phyloP scores from a whole-genome alignment of 495 filamentous ascomycete species.

The Lepraria neglecta region DNA sequence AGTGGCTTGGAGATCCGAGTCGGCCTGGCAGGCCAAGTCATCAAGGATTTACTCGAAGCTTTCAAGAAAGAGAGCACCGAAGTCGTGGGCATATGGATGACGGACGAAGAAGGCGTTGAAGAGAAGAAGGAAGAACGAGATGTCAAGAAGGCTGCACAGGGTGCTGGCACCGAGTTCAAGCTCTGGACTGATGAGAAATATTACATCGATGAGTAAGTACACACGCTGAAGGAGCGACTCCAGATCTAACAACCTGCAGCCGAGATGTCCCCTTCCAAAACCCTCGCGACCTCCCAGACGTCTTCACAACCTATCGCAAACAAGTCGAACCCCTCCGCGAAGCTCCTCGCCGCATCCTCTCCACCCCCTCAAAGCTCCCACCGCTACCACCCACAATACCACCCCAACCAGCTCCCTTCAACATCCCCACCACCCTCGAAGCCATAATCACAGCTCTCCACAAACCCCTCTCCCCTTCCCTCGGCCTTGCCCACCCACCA shows the following conservation, averaged over 20 bases:
- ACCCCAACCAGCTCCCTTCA: slow-evolving; percentile 51
- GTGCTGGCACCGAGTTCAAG: slow-evolving; percentile 48
- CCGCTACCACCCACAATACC: slow-evolving; percentile 51
- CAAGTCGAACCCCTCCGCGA: slow-evolving; percentile 56
- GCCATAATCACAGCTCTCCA: slow-evolving; percentile 46
- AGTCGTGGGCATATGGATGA: slow-evolving; percentile 62
- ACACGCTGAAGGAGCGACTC: not conserved
- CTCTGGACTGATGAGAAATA: slow-evolving; percentile 66
- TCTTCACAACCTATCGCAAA: slow-evolving; percentile 65
- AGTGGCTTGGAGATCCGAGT: slow-evolving; percentile 59
- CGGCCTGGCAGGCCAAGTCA: slow-evolving; percentile 48
- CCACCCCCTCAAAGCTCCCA: slow-evolving; percentile 44
- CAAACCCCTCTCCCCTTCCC: slow-evolving; percentile 44
- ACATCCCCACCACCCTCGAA: slow-evolving; percentile 47
- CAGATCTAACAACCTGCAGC: slow-evolving; percentile 31
- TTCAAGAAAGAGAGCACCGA: slow-evolving; percentile 37
- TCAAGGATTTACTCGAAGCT: slow-evolving; percentile 46
- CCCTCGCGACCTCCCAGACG: slow-evolving; percentile 51
- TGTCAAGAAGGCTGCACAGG: slow-evolving; percentile 43
- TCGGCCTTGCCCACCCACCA: slow-evolving; percentile 37
- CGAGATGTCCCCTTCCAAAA: slow-evolving; percentile 48
- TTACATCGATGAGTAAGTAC: slow-evolving; percentile 60
- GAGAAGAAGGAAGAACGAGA: slow-evolving; percentile 55
- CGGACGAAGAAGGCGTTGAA: slow-evolving; percentile 56
- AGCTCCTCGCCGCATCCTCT: slow-evolving; percentile 46